phyloP scores from a whole-genome alignment of 2,329 filamentous ascomycete genomes.

The Paraphoma chrysanthemicola region DNA sequence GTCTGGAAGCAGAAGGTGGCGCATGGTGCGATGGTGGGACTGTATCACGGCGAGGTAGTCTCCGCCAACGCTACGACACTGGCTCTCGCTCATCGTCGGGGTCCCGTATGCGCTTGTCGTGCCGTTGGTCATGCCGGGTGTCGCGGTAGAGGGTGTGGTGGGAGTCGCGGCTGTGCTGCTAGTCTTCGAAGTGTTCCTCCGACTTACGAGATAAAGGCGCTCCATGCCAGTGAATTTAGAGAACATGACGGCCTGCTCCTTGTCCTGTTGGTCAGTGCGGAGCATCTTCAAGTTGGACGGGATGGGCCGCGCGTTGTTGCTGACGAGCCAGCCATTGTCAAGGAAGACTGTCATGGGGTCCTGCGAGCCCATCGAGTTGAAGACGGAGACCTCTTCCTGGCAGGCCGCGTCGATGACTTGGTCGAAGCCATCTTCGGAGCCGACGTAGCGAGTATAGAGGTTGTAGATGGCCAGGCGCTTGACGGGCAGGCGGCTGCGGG shows the following conservation, averaged over 20 bases:
- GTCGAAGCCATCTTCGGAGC: slow-evolving; percentile 49
- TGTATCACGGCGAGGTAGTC: slow-evolving; percentile 61
- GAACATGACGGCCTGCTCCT: slow-evolving; percentile 54
- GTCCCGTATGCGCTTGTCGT: slow-evolving; percentile 26
- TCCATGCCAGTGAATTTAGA: slow-evolving; percentile 54
- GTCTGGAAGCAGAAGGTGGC: slow-evolving; percentile 64
- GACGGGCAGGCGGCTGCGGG: slow-evolving; percentile 55
- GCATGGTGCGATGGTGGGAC: slow-evolving; percentile 58
- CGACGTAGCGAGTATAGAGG: slow-evolving; percentile 61
- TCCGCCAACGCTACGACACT: slow-evolving; percentile 46
- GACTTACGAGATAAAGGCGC: slow-evolving; percentile 60
- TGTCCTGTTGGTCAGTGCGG: slow-evolving; percentile 57
- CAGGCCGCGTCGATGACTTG: slow-evolving; percentile 50
- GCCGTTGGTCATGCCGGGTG: slow-evolving; percentile 25
- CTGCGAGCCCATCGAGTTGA: slow-evolving; percentile 60
- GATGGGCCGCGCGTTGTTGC: slow-evolving; percentile 21
- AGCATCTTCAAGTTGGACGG: slow-evolving; percentile 55
- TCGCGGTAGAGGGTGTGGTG: slow-evolving; percentile 33
- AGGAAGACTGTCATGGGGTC: slow-evolving; percentile 59
- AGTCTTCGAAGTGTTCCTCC: slow-evolving; percentile 25
- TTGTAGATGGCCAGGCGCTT: slow-evolving; percentile 64
- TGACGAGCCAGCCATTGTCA: slow-evolving; percentile 61
- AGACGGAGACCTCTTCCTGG: slow-evolving; percentile 59
- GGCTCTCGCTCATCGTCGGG: slow-evolving; percentile 31
- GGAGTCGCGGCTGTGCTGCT: slow-evolving; percentile 38